phyloP scores from a whole-genome alignment of 1,284 basidiomycete species.

The Earliella scabrosa region DNA sequence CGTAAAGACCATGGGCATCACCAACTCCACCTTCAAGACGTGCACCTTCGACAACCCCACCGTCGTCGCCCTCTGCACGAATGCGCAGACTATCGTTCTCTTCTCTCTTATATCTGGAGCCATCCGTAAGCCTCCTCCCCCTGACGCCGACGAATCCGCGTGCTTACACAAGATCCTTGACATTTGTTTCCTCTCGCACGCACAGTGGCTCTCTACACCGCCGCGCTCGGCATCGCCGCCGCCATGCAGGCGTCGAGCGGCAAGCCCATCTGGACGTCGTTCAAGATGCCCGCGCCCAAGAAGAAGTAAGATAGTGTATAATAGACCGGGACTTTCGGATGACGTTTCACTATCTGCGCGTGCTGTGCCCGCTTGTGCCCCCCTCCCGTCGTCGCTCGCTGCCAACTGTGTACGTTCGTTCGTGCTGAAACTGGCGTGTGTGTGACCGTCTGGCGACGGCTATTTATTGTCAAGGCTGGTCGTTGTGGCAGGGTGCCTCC shows the following conservation, averaged over 20 bases:
- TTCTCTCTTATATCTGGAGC: no score
- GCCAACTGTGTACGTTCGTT: not conserved
- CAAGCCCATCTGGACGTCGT: conserved; percentile 12
- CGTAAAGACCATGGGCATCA: conserved; percentile 7
- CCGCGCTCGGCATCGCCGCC: not conserved
- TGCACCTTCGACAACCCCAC: not conserved
- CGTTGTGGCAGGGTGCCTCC: no score
- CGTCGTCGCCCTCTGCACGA: not conserved
- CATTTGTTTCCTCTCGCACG: not conserved
- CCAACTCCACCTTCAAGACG: conserved; percentile 4
- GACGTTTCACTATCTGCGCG: not conserved
- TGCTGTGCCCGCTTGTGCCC: not conserved
- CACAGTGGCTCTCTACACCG: conserved; percentile 4
- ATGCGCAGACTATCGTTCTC: conserved; percentile 1
- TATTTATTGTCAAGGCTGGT: no score
- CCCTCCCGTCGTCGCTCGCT: not conserved
- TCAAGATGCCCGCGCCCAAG: not conserved
- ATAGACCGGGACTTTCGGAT: not conserved
- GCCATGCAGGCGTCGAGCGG: not conserved
- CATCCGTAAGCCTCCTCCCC: not conserved
- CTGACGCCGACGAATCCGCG: no score
- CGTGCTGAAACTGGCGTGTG: not conserved
- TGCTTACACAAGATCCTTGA: not conserved
- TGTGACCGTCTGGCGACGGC: no score
- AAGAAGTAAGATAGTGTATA: conserved; percentile 2